Percentiles rank a stretch among this genome's conserved stretches.
These are phyloP conservation scores for Leccinum boreale DNA, from an alignment of 768 basidiomycete species.

Conservation along the genomic window DNA sequence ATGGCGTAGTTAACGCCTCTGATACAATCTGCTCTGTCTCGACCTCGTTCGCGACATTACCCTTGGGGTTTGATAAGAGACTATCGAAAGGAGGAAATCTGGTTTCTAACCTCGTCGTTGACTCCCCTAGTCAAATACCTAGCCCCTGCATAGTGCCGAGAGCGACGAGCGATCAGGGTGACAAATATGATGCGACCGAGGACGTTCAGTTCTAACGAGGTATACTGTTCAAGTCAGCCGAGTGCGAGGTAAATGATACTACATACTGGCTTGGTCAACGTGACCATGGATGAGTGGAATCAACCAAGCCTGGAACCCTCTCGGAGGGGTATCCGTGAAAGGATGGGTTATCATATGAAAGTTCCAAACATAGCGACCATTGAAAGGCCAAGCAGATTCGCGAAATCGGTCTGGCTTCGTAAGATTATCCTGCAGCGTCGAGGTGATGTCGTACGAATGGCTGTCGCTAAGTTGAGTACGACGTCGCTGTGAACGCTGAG, in stretches of 20 bases:
- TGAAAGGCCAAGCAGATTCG: constrained; percentile 60
- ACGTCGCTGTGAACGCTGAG: background rate
- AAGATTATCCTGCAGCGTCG: constrained; percentile 91
- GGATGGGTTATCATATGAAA: constrained; percentile 76
- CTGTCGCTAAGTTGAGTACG: constrained; percentile 36
- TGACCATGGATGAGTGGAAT: constrained; percentile 92
- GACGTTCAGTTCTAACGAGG: constrained; percentile 73
- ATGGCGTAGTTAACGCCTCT: constrained; percentile 84
- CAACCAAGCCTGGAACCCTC: constrained; percentile 73
- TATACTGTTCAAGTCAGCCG: background rate
- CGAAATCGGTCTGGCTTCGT: constrained; percentile 51
- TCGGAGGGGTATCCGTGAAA: constrained; percentile 44
- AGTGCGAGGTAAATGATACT: background rate
- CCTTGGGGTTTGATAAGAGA: constrained; percentile 44
- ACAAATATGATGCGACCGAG: constrained; percentile 88
- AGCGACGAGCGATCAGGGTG: constrained; percentile 91
- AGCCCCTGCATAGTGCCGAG: constrained; percentile 93
- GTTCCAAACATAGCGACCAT: constrained; percentile 94
- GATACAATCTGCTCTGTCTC: constrained; percentile 98
- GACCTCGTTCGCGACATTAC: constrained; percentile 97
- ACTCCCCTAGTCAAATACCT: constrained; percentile 92
- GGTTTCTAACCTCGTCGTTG: constrained; percentile 70
- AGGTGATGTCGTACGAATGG: constrained; percentile 95
- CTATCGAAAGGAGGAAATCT: background rate
- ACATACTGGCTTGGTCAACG: constrained; percentile 96